Percentiles rank a stretch among this genome's conserved stretches.
Evolutionary conservation across 495 filamentous ascomycete species (phyloP).

Genomic region (Penicillium cinerascens): DNA sequence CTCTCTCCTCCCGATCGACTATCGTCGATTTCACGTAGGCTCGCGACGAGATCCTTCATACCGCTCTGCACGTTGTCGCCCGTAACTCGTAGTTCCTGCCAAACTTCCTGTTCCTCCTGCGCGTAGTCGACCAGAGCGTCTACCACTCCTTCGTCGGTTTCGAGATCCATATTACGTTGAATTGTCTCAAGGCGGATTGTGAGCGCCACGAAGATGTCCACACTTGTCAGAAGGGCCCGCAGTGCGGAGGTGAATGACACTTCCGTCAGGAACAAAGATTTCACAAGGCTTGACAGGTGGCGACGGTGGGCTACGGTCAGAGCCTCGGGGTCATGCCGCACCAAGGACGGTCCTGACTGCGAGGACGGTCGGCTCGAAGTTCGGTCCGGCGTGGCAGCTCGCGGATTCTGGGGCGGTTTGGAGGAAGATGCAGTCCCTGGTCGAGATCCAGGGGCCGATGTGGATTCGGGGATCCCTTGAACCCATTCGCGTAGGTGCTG

Average conservation of each 20-base stretch:
- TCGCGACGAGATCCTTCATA: constrained; percentile 59
- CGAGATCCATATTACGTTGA: constrained; percentile 70
- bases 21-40: constrained; percentile 58
- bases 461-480: constrained; percentile 24
- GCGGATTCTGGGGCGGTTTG: constrained; percentile 13
- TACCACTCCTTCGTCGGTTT: constrained; percentile 72
- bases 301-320: constrained; percentile 72
- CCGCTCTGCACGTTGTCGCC: constrained; percentile 40
- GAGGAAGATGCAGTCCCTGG: constrained; percentile 37
- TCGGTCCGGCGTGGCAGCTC: constrained; percentile 1
- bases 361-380: constrained; percentile 7
- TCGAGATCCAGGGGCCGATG: constrained; percentile 30
- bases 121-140: constrained; percentile 67
- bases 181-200: constrained; percentile 66
- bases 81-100: constrained; percentile 48
- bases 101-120: constrained; percentile 63
- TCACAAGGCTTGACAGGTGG: constrained; percentile 64
- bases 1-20: constrained; percentile 40
- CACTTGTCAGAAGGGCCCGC: constrained; percentile 63
- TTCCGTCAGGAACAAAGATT: constrained; percentile 69
- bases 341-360: constrained; percentile 21
- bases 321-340: constrained; percentile 75
- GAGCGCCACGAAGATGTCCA: constrained; percentile 75
- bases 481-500: constrained; percentile 59
- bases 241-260: constrained; percentile 65